Evolutionary conservation across 257 asterid genomes (phyloP).

Genomic region (Nicotiana tabacum): DNA sequence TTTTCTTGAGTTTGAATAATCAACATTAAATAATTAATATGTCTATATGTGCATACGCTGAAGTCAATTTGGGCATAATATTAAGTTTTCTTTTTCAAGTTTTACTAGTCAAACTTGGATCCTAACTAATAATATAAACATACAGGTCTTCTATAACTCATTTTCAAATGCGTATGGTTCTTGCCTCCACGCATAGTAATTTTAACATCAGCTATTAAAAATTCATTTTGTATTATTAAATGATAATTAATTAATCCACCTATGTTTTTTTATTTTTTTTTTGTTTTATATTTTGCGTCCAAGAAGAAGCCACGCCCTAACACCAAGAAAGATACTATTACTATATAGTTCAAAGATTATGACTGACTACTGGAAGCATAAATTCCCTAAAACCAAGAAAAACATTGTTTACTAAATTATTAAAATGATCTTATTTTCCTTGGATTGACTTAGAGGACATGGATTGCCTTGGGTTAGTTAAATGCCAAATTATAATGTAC

Average conservation of each 20-base stretch:
- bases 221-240: neutral
- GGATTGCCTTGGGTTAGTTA: neutral
- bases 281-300: neutral
- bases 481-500: neutral
- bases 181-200: no score
- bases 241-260: neutral
- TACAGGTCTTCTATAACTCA: neutral
- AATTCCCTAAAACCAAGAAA: neutral
- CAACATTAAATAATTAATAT: neutral
- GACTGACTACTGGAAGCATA: neutral
- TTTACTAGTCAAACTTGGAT: slow-evolving; percentile 17
- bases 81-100: neutral
- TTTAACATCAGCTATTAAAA: neutral
- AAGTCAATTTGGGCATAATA: slow-evolving; percentile 14
- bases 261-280: neutral
- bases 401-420: neutral
- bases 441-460: neutral
- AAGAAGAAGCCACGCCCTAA: slow-evolving; percentile 1
- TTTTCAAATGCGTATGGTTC: slow-evolving; percentile 7
- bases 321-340: neutral
- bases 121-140: slow-evolving; percentile 8
- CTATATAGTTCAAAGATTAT: neutral
- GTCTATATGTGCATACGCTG: neutral
- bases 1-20: neutral
- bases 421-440: neutral